A percentile compares a stretch with the other conserved stretches of the same genome.
Conservation (phyloP, 192 early-diverging fungal genomes). For the Gonapodya sp. region DNA sequence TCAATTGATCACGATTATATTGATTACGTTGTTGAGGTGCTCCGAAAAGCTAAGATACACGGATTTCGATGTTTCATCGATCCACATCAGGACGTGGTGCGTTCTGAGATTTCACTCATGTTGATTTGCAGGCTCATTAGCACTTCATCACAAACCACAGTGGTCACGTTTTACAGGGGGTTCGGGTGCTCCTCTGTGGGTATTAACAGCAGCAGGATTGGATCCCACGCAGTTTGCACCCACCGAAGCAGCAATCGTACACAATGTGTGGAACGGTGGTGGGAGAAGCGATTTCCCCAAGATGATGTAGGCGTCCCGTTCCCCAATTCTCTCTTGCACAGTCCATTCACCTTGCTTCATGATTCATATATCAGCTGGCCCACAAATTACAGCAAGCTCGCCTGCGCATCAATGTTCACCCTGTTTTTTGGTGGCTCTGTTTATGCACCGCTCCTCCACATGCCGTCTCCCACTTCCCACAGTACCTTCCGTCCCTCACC, state of each 20-base stretch:
- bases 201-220: slow-evolving; percentile 71
- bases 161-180: slow-evolving; percentile 71
- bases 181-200: slow-evolving; percentile 78
- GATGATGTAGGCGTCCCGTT: slow-evolving; percentile 27
- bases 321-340: neutral
- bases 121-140: neutral
- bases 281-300: slow-evolving; percentile 30
- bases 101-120: too few species aligned
- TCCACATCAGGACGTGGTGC: slow-evolving; percentile 82
- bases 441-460: slow-evolving; percentile 54
- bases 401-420: slow-evolving; percentile 75
- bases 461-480: slow-evolving; percentile 9
- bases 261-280: slow-evolving; percentile 40
- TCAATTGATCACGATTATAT: slow-evolving; percentile 36
- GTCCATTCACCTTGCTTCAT: neutral
- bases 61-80: slow-evolving; percentile 79
- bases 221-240: slow-evolving; percentile 62
- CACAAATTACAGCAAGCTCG: slow-evolving; percentile 80
- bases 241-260: slow-evolving; percentile 69
- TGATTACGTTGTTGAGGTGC: slow-evolving; percentile 56
- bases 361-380: slow-evolving; percentile 42
- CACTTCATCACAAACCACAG: too few species aligned
- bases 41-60: slow-evolving; percentile 56
- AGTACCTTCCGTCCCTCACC: neutral
- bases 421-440: slow-evolving; percentile 68